A percentile compares a stretch with the other conserved stretches of the same genome.
These are phyloP conservation scores for Candida verbasci DNA, from an alignment of 805 yeast species.

Conservation along the genomic window DNA sequence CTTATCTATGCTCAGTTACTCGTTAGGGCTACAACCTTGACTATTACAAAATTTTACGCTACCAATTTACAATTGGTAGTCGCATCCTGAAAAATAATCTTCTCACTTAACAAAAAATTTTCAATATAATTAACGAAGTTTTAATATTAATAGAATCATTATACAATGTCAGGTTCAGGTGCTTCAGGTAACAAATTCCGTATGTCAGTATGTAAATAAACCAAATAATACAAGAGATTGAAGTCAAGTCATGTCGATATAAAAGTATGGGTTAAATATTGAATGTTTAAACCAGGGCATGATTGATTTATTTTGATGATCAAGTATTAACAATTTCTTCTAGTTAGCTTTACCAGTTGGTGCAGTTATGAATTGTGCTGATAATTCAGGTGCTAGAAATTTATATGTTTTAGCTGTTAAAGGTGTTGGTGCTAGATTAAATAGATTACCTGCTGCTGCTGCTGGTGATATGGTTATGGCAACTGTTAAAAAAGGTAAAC, in stretches of 20 bases:
- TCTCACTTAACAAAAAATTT: slow-evolving; percentile 5
- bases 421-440: slow-evolving; percentile 99
- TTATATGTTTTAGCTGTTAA: slow-evolving; percentile 97
- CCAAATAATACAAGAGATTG: too few relatives aligned
- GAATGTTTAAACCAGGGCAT: too few relatives aligned
- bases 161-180: slow-evolving; percentile 81
- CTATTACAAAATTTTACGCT: too few relatives aligned
- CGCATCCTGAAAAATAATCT: too few relatives aligned
- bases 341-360: slow-evolving; percentile 99
- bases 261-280: too few relatives aligned
- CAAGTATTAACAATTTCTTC: slow-evolving; percentile 5
- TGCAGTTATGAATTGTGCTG: slow-evolving; percentile 99
- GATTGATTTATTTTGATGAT: too few relatives aligned
- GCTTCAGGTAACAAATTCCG: slow-evolving; percentile 99
- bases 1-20: too few relatives aligned
- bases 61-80: neutral
- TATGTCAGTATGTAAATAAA: slow-evolving; percentile 80
- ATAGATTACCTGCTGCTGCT: slow-evolving; percentile 99
- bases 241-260: neutral
- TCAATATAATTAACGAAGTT: neutral
- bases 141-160: slow-evolving; percentile 14
- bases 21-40: too few relatives aligned
- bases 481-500: slow-evolving; percentile 99
- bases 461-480: slow-evolving; percentile 99
- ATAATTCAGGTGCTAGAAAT: slow-evolving; percentile 99